Evolutionary conservation across 2,329 filamentous ascomycete species (phyloP), one percentile per base, ranked within the genome.

Genomic region (Alternaria longipes): DNA sequence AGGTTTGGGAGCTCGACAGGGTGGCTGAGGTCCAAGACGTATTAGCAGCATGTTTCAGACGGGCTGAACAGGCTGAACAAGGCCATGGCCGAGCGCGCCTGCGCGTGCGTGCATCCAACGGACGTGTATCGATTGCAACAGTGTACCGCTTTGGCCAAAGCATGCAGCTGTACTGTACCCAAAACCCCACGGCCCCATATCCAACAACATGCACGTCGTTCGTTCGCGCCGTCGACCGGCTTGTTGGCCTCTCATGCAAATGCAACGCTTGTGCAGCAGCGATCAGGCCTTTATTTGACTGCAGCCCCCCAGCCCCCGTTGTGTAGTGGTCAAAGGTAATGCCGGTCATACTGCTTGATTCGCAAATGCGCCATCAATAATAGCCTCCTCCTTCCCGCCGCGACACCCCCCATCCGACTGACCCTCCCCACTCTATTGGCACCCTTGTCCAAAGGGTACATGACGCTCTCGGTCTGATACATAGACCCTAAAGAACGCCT

Each of bases 71-170:
- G 18, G 34, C 50, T 63, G 59, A 54, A 49, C 42, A 49, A 41
- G 50, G 44, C 40, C 50, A 50, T 54, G 62, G 49, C 60, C 61
- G 60, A 51, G 52, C 36, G 60, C 60, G 60, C 57, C 57, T 63
- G 55, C 46, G 60, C 57, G 57, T 59, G 55, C 58, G 47, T 56
- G 54, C 56, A 56, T 28, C 20, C 41, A 54, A 46, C 54, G 18
- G 53, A 47, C 51, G 41, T 42, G 40, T 65, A 67, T 67, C 64
- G 62, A 67, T 61, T 63, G 62, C 59, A 53, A 34, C 54, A 26
- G 24, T 24, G 42, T 57, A 41, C 57, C 64, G 51, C 52, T 62
- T 61, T 64, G 14, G 60, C 60, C 28, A 56, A 56, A 36, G 20
- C 52, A 45, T 62, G 57, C 59, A 60, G 63, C 36, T 45, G 32